Conservation (phyloP, 2,329 filamentous ascomycete species). For the Neophaeococcomyces mojaviensis region DNA sequence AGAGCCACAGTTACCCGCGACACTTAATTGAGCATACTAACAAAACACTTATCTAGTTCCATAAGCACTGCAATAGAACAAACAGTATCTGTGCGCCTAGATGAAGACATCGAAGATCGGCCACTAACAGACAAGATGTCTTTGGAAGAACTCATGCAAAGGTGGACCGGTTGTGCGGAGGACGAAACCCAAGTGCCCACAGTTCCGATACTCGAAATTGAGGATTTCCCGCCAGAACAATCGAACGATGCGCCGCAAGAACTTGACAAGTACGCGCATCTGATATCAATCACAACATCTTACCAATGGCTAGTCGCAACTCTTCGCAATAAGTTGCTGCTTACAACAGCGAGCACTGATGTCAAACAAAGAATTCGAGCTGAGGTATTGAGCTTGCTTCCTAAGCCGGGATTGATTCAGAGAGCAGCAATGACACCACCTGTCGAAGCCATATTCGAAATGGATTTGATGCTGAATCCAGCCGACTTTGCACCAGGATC, state of each 20-base stretch:
- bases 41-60: too few relatives aligned
- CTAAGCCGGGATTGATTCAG: background rate
- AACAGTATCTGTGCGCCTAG: too few relatives aligned
- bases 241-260: background rate
- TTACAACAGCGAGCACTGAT: background rate
- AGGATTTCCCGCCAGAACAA: background rate
- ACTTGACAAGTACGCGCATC: background rate
- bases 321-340: conserved; percentile 1
- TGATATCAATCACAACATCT: background rate
- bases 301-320: background rate
- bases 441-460: background rate
- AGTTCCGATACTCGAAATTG: background rate
- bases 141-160: background rate
- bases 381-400: background rate
- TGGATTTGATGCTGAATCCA: background rate
- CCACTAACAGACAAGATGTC: background rate
- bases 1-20: background rate
- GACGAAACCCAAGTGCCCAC: too few relatives aligned
- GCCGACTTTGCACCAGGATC: background rate
- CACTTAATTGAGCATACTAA: background rate
- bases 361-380: background rate
- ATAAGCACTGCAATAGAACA: too few relatives aligned
- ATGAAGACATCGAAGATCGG: background rate
- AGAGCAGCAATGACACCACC: background rate
- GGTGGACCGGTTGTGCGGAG: background rate